These are phyloP conservation scores for Neurospora sp. DNA, from an alignment of 2,329 filamentous ascomycete genomes.

Conservation along the genomic window DNA sequence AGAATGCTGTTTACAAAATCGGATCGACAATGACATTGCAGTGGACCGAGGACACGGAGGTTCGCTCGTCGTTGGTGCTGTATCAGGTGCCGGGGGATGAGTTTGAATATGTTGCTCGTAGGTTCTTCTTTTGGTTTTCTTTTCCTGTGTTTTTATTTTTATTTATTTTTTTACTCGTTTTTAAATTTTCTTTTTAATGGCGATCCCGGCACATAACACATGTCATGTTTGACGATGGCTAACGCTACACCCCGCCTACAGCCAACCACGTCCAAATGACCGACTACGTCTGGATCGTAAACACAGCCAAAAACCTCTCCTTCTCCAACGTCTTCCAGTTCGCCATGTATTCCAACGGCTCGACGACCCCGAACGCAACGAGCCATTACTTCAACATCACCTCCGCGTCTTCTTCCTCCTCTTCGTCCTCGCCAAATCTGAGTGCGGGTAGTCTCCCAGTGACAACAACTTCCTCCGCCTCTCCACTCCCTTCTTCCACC, in stretches of 20 bases:
- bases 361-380: not conserved
- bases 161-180: too few species aligned
- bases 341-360: not conserved
- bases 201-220: too few species aligned
- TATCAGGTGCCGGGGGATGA: not conserved
- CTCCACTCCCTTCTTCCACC: not conserved
- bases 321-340: not conserved
- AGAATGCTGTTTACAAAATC: not conserved
- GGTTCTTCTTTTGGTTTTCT: not conserved
- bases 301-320: not conserved
- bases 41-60: not conserved
- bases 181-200: too few species aligned
- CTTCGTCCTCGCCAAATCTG: not conserved
- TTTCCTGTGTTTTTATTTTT: too few species aligned
- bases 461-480: not conserved
- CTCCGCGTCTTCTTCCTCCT: not conserved
- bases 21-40: not conserved
- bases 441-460: not conserved
- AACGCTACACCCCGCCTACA: not conserved
- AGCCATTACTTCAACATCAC: not conserved
- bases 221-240: not conserved
- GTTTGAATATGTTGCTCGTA: not conserved
- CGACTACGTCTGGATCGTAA: not conserved
- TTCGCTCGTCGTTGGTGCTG: not conserved
- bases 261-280: not conserved